A percentile compares a stretch with the other conserved stretches of the same genome.
Evolutionary conservation across 75 land plant species (phyloP).

Genomic region (Picea sitchensis): DNA sequence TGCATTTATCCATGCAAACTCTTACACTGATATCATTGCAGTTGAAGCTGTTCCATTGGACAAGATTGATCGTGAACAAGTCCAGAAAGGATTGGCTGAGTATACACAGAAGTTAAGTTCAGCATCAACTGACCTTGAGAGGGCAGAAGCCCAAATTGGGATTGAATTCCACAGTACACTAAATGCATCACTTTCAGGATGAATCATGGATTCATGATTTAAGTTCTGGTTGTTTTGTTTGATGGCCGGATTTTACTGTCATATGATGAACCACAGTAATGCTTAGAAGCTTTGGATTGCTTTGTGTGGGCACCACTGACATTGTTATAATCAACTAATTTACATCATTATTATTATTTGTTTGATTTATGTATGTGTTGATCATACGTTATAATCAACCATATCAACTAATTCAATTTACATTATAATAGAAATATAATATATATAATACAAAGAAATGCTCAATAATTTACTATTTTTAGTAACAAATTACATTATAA

Average conservation of each 20-base stretch:
- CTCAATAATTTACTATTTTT: too few species aligned
- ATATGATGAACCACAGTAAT: background rate
- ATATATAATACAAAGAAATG: too few species aligned
- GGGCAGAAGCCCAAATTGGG: constrained; percentile 95
- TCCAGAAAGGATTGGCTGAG: constrained; percentile 75
- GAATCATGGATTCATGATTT: background rate
- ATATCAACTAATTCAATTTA: too few species aligned
- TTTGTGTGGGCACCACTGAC: too few species aligned
- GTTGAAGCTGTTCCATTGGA: constrained; percentile 80
- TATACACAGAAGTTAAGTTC: constrained; percentile 70
- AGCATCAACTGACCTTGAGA: constrained; percentile 85
- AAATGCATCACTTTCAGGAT: constrained; percentile 53
- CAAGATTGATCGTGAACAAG: constrained; percentile 59
- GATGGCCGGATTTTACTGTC: background rate
- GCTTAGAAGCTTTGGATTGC: too few species aligned
- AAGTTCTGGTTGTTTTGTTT: background rate
- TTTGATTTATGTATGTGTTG: too few species aligned
- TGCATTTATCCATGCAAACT: constrained; percentile 94
- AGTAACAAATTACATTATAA: too few species aligned
- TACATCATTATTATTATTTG: too few species aligned
- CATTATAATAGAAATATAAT: too few species aligned
- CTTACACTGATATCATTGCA: constrained; percentile 77
- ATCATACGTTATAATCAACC: too few species aligned
- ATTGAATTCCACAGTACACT: constrained; percentile 82
- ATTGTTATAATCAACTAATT: too few species aligned